Base-by-base conservation (phyloP, 2,329 filamentous ascomycete species). In the Hortaea sp. region DNA sequence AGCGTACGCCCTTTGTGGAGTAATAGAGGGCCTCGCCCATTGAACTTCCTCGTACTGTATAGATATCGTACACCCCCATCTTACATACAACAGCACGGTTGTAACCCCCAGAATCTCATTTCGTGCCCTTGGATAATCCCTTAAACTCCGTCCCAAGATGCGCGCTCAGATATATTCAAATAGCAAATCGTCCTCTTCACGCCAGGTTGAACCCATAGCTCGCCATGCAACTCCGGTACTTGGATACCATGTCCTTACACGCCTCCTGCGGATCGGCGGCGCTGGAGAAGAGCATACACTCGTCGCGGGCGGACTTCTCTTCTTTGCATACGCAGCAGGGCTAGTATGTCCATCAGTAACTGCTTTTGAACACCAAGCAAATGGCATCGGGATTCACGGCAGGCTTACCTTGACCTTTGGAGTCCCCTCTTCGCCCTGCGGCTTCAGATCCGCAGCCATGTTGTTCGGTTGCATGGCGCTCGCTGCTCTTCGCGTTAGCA, bases 251-350 rank as follows among this genome's bases (percentile, higher is more conserved):
- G 43, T 82, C 77, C 67, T 82, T 77, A 76, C 92, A 98, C 60
- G 94, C 88, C 61, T 79, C 76, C 59, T 86, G 78, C 35, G 92
- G 87, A 63, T 95, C 84, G 61, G 82, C 76, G 50, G 85, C 77
- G 52, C 79, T 88, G 46, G 88, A 94, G 73, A 97, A 95, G 47
- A 98, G 85, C 90, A 98, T 97, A 75, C 92, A 98, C 70, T 98
- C 89, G 71, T 98, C 92, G 53, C 92, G 87, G 57, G 78, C 78
- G 35, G 86, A 76, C 69, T 98, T 98, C 68, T 98, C 88, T 39
- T 92, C 81, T 65, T 89, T 95, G 79, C 92, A 98, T 29, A 97
- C 92, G 66, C 92, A 97, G 78, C 92, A 97, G 39, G 90, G 90
- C 88, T 95, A 61, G 11, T 10, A 29, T 27, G 3, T 11, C 10